Conservation (phyloP, 257 asterid species). For the Knoxia roxburghii region DNA sequence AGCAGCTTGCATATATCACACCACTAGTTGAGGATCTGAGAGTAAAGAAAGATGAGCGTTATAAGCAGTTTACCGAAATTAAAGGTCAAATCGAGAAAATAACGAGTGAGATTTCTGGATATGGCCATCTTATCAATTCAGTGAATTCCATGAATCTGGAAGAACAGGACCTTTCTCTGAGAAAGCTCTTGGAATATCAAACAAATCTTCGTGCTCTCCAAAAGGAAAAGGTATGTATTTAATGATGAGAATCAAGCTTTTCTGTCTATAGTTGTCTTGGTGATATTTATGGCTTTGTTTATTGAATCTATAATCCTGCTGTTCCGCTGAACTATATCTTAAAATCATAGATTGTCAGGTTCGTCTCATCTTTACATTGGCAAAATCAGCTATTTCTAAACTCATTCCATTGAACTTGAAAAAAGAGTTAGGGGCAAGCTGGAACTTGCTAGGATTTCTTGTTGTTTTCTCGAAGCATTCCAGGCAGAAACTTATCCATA, state of each 20-base stretch:
- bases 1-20: slow-evolving; percentile 61
- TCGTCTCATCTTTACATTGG: neutral
- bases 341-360: neutral
- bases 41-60: slow-evolving; percentile 63
- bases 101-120: slow-evolving; percentile 65
- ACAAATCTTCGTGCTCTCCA: slow-evolving; percentile 67
- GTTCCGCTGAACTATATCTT: neutral
- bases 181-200: slow-evolving; percentile 78
- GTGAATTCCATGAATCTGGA: slow-evolving; percentile 42
- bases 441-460: neutral
- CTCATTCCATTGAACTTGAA: neutral
- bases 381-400: no score
- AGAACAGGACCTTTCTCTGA: slow-evolving; percentile 70
- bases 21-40: slow-evolving; percentile 75
- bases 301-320: neutral
- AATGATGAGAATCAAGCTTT: neutral
- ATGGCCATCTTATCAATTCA: slow-evolving; percentile 37
- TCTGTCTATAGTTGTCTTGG: neutral
- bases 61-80: slow-evolving; percentile 70
- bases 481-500: neutral
- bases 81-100: slow-evolving; percentile 85
- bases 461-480: neutral
- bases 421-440: neutral
- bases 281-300: neutral
- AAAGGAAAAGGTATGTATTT: slow-evolving; percentile 70